Evolutionary conservation across 352 stramenopile species (phyloP).

Genomic region (Stramenopiles sp.): DNA sequence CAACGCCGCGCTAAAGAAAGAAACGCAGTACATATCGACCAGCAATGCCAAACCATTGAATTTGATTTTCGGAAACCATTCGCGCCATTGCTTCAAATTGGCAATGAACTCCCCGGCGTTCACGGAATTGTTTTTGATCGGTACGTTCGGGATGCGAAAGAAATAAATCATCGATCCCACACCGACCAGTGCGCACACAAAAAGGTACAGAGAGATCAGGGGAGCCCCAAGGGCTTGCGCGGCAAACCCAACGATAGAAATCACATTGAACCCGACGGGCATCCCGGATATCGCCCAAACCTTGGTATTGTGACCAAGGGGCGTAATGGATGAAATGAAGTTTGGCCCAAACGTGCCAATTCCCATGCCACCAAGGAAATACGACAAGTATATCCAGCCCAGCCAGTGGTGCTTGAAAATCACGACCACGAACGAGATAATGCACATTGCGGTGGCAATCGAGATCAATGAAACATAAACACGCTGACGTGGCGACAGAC

Average conservation of each 20-base stretch:
- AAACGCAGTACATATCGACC: constrained; percentile 2
- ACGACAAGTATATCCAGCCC: neutral
- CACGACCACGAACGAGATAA: neutral
- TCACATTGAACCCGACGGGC: neutral
- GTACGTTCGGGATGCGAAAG: neutral
- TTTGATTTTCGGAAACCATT: neutral
- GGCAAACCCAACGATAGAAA: neutral
- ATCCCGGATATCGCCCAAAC: constrained; percentile 1
- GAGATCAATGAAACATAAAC: neutral
- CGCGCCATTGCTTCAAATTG: neutral
- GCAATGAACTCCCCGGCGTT: neutral
- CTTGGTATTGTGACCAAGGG: neutral
- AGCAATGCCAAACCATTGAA: neutral
- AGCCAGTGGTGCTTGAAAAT: neutral
- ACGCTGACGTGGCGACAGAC: neutral
- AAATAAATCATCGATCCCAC: neutral
- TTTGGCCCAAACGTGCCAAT: neutral
- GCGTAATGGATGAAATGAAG: neutral
- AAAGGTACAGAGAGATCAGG: neutral
- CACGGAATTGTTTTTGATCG: constrained; percentile 7
- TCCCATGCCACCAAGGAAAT: neutral
- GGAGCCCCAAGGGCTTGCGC: neutral
- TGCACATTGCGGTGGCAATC: neutral
- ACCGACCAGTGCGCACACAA: neutral
- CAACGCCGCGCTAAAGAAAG: neutral